Evolutionary conservation across 1,139 yeast genomes (phyloP), one percentile per base, ranked within the genome.

Genomic region (Pneumocystis murina): DNA sequence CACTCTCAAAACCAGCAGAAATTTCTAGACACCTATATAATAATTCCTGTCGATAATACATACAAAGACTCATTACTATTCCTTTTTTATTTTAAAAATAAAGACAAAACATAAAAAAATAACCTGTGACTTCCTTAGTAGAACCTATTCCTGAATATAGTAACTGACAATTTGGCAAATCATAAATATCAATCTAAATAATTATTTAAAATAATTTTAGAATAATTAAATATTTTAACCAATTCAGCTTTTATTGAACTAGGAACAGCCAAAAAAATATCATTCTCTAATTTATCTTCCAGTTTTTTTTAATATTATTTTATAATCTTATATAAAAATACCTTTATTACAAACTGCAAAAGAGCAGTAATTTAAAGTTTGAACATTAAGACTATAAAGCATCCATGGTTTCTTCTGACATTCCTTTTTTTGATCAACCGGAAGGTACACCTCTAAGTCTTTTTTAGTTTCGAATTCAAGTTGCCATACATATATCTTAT

Each of bases 1-100:
- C 59, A 39, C 59, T 57, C 14, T 57, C 59, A 39, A n/a, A 57
- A 39, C 59, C 59, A 57, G 36, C 59, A 24, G 39, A 57, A 57
- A 57, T 6, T 57, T 39, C 41, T 4, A 35, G 24, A 10, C 33
- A 17, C 6, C 24, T 57, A 17, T 12, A 36, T n/a, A 8, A 39
- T 17, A 20, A 17, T 57, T 57, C 14, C 33, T 41, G 28, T 6
- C 54, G 54, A 41, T 41, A 41, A 17, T 41, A 41, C 17, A 57
- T 36, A 10, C 40, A 57, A 39, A 57, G 39, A 57, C 36, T 36
- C 59, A 57, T 57, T 36, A 57, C 36, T 39, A 57, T 36, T 39
- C 59, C 59, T 57, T 57, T 39, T 57, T 24, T 20, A 35, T 57
- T 39, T 39, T 36, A 57, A 12, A 8, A 17, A 35, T 20, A 39